Evolutionary conservation across 352 stramenopile species (phyloP), one percentile per base, ranked within the genome.

Genomic region (Globisporangium nodosum): DNA sequence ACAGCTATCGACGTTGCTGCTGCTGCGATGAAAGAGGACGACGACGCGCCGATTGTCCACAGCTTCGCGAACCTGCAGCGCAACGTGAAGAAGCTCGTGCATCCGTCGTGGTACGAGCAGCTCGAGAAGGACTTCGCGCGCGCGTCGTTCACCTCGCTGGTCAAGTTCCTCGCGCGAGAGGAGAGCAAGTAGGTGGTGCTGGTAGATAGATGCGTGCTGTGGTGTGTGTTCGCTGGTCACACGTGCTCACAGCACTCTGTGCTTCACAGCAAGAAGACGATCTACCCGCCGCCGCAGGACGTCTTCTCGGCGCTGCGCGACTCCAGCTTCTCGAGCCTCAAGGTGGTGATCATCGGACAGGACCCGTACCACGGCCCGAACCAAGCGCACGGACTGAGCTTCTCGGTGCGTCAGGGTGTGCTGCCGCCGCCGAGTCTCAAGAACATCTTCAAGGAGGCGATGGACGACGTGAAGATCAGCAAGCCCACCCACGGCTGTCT

Each of bases 391-490:
- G 89, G 89, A 0, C 67, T 97, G 40, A 89, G 80, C 42, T 97
- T 97, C 69, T 97, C 89, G 3, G 97, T 99, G 40, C 73, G 82
- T 49, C 76, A 83, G 20, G 96, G 94, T 12, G 68, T 99, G 0
- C 64, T 64, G 33, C 74, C 87, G 15, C 97, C 97, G 18, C 97
- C 97, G 4, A 98, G 90, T 39, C 78, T 99, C 35, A 84, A 86
- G 47, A 99, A 99, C 73, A 99, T 99, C 57, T 98, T 97, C 75
- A 99, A 99, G 65, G 97, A 99, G 70, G 78, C 92, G 13, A 75
- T 87, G 42, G 70, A 52, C 4, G 90, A 98, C 66, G 73, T 96
- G 11, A 63, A 70, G 45, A 88, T 96, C 63, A 46, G 57, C 18
- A 74, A 69, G 16, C 96, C 94, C 12, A 69, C 54, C 5, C 92